Conservation (phyloP, 306 rosid species). For the Notholithocarpus densiflorus region DNA sequence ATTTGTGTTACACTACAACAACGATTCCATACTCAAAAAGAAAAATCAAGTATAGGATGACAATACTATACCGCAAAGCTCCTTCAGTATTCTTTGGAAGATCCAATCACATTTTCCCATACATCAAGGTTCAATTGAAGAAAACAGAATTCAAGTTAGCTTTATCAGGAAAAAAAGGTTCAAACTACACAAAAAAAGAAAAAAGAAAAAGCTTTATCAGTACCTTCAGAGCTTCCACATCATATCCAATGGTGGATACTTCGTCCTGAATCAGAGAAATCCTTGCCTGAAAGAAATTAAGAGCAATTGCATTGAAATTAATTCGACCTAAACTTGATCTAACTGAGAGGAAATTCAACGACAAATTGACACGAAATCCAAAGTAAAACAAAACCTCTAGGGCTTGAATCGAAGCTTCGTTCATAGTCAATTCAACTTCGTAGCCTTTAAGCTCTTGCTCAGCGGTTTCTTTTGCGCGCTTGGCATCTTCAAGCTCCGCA, state of each 20-base stretch:
- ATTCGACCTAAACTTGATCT: constrained; percentile 1
- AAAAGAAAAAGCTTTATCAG: neutral
- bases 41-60: constrained; percentile 7
- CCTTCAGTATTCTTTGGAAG: constrained; percentile 45
- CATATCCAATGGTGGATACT: constrained; percentile 53
- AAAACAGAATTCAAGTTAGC: constrained; percentile 6
- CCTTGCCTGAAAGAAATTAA: constrained; percentile 50
- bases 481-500: constrained; percentile 63
- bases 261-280: constrained; percentile 51
- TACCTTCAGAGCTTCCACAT: constrained; percentile 70
- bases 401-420: constrained; percentile 56
- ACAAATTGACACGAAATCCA: constrained; percentile 4
- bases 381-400: constrained; percentile 44
- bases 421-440: constrained; percentile 66
- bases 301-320: neutral
- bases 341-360: neutral
- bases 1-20: neutral
- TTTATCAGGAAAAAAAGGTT: neutral
- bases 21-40: neutral
- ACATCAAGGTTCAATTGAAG: constrained; percentile 11
- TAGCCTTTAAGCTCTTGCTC: constrained; percentile 84
- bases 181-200: neutral
- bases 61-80: constrained; percentile 40
- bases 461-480: constrained; percentile 52
- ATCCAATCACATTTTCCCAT: constrained; percentile 25